Evolutionary conservation across 768 basidiomycete genomes (phyloP).

Genomic region (Trichaptum fuscoviolaceum): DNA sequence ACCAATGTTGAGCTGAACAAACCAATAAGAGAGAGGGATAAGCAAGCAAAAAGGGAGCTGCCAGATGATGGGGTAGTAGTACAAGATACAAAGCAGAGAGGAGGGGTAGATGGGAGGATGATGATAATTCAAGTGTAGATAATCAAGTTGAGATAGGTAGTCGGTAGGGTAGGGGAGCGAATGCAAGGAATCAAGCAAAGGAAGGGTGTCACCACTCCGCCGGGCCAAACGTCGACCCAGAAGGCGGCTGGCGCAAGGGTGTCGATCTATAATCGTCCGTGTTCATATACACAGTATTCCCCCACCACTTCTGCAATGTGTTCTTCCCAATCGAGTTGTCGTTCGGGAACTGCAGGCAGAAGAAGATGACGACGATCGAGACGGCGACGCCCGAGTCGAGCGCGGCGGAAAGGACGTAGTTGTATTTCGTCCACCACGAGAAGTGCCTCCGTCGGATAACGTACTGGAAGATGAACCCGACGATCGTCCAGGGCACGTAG

Average conservation of each 20-base stretch:
- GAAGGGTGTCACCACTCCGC: conserved; percentile 1
- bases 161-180: background rate
- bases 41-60: background rate
- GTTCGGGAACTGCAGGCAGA: conserved; percentile 19
- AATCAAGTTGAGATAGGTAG: background rate
- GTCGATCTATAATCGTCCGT: conserved; percentile 24
- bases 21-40: background rate
- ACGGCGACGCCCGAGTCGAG: conserved; percentile 23
- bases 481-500: conserved; percentile 37
- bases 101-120: background rate
- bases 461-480: conserved; percentile 43
- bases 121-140: background rate
- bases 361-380: conserved; percentile 17
- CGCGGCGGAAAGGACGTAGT: conserved; percentile 26
- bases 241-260: conserved; percentile 22
- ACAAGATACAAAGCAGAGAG: background rate
- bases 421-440: conserved; percentile 32
- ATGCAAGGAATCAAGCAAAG: background rate
- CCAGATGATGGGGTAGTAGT: background rate
- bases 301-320: conserved; percentile 32
- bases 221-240: conserved; percentile 11
- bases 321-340: conserved; percentile 23
- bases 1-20: too few relatives aligned
- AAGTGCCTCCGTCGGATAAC: conserved; percentile 24
- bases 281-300: conserved; percentile 29